Conservation (phyloP, 2,329 filamentous ascomycete genomes). For the Graphiopsis chlorocephala region DNA sequence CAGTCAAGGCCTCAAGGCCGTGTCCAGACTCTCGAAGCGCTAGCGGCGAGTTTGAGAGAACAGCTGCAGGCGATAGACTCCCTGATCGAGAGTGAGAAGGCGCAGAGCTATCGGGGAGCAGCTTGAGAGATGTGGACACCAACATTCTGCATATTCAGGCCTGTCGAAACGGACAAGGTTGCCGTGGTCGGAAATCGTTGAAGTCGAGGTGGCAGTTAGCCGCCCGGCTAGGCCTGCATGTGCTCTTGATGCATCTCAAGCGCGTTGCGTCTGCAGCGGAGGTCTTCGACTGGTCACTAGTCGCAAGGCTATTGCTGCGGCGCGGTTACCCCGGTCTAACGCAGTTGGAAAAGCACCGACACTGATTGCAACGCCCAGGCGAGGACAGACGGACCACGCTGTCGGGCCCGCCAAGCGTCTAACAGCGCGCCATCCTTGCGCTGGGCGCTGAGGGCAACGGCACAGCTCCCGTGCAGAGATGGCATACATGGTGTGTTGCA, state of each 20-base stretch:
- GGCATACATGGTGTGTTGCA: neutral
- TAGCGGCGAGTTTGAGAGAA: neutral
- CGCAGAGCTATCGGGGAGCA: neutral
- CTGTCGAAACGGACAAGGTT: neutral
- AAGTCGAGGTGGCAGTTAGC: constrained; percentile 7
- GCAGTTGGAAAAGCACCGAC: constrained; percentile 7
- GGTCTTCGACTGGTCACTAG: constrained; percentile 1
- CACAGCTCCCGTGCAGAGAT: constrained; percentile 9
- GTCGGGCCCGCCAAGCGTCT: constrained; percentile 10
- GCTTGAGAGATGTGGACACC: constrained; percentile 2
- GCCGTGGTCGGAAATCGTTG: neutral
- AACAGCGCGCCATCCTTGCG: neutral
- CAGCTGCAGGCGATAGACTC: constrained; percentile 8
- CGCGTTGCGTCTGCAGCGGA: neutral
- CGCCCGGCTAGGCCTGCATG: constrained; percentile 7
- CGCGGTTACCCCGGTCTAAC: constrained; percentile 12
- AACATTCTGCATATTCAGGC: neutral
- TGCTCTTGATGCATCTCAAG: constrained; percentile 10
- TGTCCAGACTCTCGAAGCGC: neutral
- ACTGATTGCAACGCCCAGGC: constrained; percentile 4
- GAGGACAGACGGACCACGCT: neutral
- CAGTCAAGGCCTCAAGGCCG: neutral
- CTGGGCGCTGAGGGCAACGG: constrained; percentile 5
- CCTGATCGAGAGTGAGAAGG: constrained; percentile 6
- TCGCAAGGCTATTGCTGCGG: constrained; percentile 5